Evolutionary conservation across 1,139 yeast species (phyloP), one percentile per base, ranked within the genome.

Genomic region (Suhomyces coccinellae): DNA sequence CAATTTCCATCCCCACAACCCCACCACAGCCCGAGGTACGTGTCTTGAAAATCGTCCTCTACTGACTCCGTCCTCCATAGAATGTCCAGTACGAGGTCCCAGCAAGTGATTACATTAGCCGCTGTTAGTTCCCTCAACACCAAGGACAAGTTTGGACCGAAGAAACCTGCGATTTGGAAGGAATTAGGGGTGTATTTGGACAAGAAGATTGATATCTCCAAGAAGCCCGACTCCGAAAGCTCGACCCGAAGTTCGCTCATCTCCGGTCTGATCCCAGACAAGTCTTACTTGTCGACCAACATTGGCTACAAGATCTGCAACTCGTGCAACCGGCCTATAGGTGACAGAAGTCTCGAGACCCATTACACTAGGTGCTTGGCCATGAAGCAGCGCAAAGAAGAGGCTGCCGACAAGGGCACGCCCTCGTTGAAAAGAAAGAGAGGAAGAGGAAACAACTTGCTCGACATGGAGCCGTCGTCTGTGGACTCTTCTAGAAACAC

Each of bases 271-370:
- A 45, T 61, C 50, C 52, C 67, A 57, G 53, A 70, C 63, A 47
- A 68, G 61, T 59, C 83, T 68, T 50, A 61, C 69, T 50, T 75
- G 58, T 51, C 74, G 54, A 55, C 75, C 69, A 67, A 67, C 17
- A 57, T 81, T 22, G 72, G 75, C 43, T 86, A 82, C 57, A 75
- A 85, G 53, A 75, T 84, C 55, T 86, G 95, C 61, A 82, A 80
- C 47, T 67, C 71, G 47, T 86, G 95, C 59, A 73, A 77, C 39
- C 72, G 85, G 47, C 93, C 93, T 1, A 72, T 86, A 12, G 75
- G 85, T 13, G 73, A 71, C 38, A 63, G 69, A 26, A 68, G 74
- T 51, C 60, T 82, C 39, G 55, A 60, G 0, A 60, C 64, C 13
- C 88, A 83, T 63, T 71, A 78, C 47, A 53, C 55, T 30, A 59